Conservation (phyloP, 1,139 yeast genomes). For the Hanseniaspora sp. region DNA sequence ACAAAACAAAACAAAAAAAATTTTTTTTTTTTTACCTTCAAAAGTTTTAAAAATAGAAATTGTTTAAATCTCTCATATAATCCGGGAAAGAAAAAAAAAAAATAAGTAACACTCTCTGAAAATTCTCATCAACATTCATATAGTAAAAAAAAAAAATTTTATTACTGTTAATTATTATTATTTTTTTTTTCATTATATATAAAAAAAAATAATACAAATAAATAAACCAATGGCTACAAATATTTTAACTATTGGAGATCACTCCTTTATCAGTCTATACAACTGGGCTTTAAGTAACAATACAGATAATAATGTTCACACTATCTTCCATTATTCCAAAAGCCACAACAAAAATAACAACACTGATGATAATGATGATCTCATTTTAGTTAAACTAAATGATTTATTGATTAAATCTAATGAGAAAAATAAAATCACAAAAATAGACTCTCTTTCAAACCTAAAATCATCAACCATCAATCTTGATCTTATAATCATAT, state of each 20-base stretch:
- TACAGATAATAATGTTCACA: not conserved
- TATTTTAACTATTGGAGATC: slow-evolving; percentile 27
- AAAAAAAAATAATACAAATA: no score
- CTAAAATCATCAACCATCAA: not conserved
- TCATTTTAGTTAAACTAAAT: not conserved
- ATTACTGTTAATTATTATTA: no score
- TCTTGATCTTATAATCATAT: slow-evolving; percentile 2
- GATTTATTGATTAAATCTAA: not conserved
- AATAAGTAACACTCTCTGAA: no score
- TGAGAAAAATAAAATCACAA: not conserved
- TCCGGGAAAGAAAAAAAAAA: no score
- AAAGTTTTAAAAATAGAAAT: no score
- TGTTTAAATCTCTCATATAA: no score
- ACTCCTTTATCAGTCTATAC: slow-evolving; percentile 27
- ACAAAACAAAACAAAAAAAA: no score
- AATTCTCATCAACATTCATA: no score
- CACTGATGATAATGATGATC: not conserved
- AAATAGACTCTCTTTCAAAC: not conserved
- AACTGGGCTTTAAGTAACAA: slow-evolving; percentile 20
- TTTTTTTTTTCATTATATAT: no score
- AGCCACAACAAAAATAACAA: not conserved
- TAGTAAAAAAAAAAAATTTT: no score
- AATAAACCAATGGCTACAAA: slow-evolving; percentile 17
- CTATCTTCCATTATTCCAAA: not conserved
- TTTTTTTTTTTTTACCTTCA: no score